Percentiles rank a stretch among this genome's conserved stretches.
These are phyloP conservation scores for Pseudogymnoascus sp. DNA, from an alignment of 2,329 filamentous ascomycete species.

Conservation along the genomic window DNA sequence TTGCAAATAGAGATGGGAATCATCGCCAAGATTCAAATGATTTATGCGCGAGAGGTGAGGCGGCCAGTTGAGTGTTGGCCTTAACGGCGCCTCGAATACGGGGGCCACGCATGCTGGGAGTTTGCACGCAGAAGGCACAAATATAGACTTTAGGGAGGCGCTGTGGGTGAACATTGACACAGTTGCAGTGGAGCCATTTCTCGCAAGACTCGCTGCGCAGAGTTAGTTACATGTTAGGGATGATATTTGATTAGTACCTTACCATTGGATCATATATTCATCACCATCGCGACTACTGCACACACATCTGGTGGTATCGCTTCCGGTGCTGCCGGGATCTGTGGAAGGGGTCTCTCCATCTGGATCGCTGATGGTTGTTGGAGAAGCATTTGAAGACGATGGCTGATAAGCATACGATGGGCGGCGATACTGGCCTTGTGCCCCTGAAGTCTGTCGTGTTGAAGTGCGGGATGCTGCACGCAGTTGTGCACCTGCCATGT, in stretches of 20 bases:
- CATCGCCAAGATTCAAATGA: constrained; percentile 37
- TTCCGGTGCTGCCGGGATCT: constrained; percentile 23
- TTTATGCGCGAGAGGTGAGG: constrained; percentile 37
- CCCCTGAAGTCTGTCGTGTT: background rate
- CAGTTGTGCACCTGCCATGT: background rate
- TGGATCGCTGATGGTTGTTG: constrained; percentile 42
- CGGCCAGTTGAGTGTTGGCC: constrained; percentile 18
- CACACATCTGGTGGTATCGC: constrained; percentile 44
- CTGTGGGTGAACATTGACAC: constrained; percentile 50
- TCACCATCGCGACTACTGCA: constrained; percentile 39
- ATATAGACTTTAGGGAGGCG: constrained; percentile 54
- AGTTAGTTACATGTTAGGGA: constrained; percentile 15
- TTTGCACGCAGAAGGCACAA: constrained; percentile 55
- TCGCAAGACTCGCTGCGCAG: constrained; percentile 51
- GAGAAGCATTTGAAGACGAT: constrained; percentile 37
- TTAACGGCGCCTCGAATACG: constrained; percentile 35
- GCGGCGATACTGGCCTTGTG: background rate
- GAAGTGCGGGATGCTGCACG: background rate
- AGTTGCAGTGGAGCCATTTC: constrained; percentile 56
- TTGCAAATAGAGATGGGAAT: constrained; percentile 11
- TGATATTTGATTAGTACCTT: constrained; percentile 24
- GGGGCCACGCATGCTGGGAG: constrained; percentile 44
- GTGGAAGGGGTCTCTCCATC: constrained; percentile 40
- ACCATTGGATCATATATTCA: constrained; percentile 59
- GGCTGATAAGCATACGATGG: background rate